Conservation (phyloP, 345 rosid genomes). For the Barbarea vulgaris region DNA sequence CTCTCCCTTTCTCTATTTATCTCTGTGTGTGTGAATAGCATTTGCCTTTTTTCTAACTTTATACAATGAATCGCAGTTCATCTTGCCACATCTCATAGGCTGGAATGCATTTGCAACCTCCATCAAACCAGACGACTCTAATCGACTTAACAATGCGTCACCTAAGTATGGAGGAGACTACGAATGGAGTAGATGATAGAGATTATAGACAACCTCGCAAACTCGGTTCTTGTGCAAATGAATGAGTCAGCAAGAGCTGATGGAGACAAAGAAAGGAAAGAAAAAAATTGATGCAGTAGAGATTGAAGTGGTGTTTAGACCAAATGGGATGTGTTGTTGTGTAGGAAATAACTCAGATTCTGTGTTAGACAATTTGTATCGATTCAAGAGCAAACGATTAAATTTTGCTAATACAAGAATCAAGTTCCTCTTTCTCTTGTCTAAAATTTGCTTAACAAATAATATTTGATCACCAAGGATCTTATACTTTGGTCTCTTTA, state of each 20-base stretch:
- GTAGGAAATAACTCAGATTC: constrained; percentile 1
- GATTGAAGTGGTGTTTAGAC: constrained; percentile 17
- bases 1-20: constrained; percentile 22
- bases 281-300: neutral
- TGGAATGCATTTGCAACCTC: constrained; percentile 77
- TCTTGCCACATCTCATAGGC: constrained; percentile 80
- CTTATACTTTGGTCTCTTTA: neutral
- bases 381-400: neutral
- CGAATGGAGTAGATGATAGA: constrained; percentile 71
- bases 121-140: constrained; percentile 54
- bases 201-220: neutral
- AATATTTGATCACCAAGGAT: neutral
- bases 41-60: constrained; percentile 9
- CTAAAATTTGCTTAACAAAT: constrained; percentile 7
- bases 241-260: constrained; percentile 9
- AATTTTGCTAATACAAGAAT: constrained; percentile 22
- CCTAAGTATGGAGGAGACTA: constrained; percentile 75
- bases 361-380: constrained; percentile 9
- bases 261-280: neutral
- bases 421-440: constrained; percentile 3
- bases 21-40: neutral
- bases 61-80: constrained; percentile 51
- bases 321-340: constrained; percentile 32
- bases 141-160: constrained; percentile 48
- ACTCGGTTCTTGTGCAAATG: neutral